Base-by-base conservation (phyloP, 192 early-diverging fungal species). In the Coemansia sp. region DNA sequence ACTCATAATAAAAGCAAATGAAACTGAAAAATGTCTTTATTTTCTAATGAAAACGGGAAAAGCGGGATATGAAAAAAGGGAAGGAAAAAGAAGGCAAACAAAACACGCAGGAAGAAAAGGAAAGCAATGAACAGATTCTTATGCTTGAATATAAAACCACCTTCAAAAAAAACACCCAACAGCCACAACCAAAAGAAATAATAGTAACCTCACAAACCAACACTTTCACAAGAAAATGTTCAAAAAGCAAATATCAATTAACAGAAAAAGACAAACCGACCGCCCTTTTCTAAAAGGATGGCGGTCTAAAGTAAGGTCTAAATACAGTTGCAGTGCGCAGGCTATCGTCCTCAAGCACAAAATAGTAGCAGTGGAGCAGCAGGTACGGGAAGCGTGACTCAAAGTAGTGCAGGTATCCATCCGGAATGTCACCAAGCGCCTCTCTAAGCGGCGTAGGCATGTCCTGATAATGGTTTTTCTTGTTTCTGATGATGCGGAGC, bases 381-480 rank as follows among this genome's bases (percentile, higher is more conserved):
- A 98, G 72, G 34, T 86, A 85, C 7, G 96, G 96, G 73, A 97
- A 98, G 72, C 92, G 81, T 0, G 90, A 89, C 48, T 93, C 92
- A 71, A 96, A 98, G 70, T 96, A 98, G 54, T 82, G 77, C 66
- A 96, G 67, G 66, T 93, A 98, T 22, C 90, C 93, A 32, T 93
- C 89, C 10, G 96, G 96, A 3, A 93, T 83, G 33, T 90, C 83
- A 28, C 96, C 96, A 28, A 97, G 77, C 1, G 90, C 79, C 42
- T 85, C 80, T 65, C 93, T 88, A 18, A 93, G 90, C 67, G 87
- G 81, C 32, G 76, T 72, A 5, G 93, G 88, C 63, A 97, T 80
- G 73, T 98, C 96, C 72, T 96, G 94, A 75, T 94, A 98, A 71
- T 98, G 96, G 69, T 96, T 94, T 90, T 97, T 97, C 87, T 97